These are phyloP conservation scores for Leishmania turanica DNA, from an alignment of 208 protist species.

Conservation along the genomic window DNA sequence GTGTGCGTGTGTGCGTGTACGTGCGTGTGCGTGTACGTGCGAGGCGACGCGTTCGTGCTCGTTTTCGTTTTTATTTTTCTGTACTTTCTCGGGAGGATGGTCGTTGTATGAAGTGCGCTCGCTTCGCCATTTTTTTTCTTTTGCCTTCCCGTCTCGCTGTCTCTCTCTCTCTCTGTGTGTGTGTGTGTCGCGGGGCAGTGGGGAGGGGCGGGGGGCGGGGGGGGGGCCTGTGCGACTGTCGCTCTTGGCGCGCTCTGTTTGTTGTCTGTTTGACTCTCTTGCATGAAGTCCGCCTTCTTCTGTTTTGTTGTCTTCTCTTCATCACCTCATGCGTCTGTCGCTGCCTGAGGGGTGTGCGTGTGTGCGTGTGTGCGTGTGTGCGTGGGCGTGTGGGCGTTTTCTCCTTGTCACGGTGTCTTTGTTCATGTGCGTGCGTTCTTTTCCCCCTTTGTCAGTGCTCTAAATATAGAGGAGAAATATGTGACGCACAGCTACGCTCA, in stretches of 20 bases:
- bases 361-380: neutral
- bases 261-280: neutral
- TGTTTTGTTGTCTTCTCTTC: neutral
- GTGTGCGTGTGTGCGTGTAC: too few species aligned
- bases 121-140: neutral
- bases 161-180: neutral
- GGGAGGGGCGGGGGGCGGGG: too few species aligned
- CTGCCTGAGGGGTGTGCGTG: too few species aligned
- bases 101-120: neutral
- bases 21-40: neutral
- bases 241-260: conserved; percentile 9
- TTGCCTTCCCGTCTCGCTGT: neutral
- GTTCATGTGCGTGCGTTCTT: neutral
- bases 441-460: neutral
- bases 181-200: neutral
- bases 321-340: neutral
- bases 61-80: neutral
- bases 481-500: neutral
- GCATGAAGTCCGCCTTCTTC: neutral
- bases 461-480: neutral
- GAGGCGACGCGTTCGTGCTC: neutral
- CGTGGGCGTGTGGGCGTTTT: neutral
- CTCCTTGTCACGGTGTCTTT: neutral
- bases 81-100: neutral
- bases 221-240: neutral